Conservation (phyloP, 2,329 filamentous ascomycete genomes). For the Sporothrix phasma region DNA sequence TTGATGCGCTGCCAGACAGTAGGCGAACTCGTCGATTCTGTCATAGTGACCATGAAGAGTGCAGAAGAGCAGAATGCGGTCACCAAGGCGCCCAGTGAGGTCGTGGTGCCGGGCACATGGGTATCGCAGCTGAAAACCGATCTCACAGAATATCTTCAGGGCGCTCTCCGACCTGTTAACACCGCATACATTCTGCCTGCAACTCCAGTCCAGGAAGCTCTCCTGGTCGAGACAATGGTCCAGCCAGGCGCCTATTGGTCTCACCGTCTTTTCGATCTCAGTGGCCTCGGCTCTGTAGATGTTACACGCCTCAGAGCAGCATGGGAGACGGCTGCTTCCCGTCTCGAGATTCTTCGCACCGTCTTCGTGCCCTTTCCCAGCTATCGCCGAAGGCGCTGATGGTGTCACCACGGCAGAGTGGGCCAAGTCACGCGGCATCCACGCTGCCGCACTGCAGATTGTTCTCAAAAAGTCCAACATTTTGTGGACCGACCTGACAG, state of each 20-base stretch:
- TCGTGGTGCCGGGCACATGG: neutral
- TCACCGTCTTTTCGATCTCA: conserved; percentile 28
- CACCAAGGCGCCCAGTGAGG: too few species aligned
- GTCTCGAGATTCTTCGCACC: conserved; percentile 29
- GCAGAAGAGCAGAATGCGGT: neutral
- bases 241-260: conserved; percentile 31
- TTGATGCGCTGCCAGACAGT: conserved; percentile 21
- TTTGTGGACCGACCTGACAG: neutral
- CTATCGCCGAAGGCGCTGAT: conserved; percentile 6
- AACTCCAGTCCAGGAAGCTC: conserved; percentile 30
- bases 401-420: neutral
- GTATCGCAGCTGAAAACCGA: neutral
- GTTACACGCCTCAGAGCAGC: conserved; percentile 24
- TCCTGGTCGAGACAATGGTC: conserved; percentile 31
- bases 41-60: conserved; percentile 9
- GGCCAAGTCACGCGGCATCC: neutral
- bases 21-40: conserved; percentile 20
- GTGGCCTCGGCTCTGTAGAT: conserved; percentile 22
- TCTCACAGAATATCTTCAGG: conserved; percentile 9
- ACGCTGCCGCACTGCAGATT: neutral
- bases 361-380: conserved; percentile 26
- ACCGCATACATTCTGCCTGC: conserved; percentile 22
- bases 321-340: conserved; percentile 25
- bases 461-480: neutral
- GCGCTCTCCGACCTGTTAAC: conserved; percentile 12